phyloP scores from a whole-genome alignment of 805 yeast genomes.

The Saccharomycopsis oosterbeekiorum region DNA sequence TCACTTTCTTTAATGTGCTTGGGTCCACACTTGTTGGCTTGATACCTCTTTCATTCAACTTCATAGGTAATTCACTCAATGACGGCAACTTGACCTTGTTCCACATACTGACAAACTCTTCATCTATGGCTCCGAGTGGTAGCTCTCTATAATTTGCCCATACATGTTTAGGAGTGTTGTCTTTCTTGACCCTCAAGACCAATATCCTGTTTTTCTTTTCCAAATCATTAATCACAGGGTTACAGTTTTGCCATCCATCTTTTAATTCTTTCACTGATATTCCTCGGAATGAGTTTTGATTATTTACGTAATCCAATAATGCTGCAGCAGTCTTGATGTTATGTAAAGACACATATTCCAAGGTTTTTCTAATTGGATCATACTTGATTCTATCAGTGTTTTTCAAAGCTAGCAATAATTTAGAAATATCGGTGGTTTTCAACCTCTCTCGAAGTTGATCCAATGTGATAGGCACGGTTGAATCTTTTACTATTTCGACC shows the following conservation, averaged over 20 bases:
- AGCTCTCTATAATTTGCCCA: constrained; percentile 76
- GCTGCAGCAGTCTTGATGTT: constrained; percentile 78
- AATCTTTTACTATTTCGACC: constrained; percentile 72
- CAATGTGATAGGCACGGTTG: constrained; percentile 60
- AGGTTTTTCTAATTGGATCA: constrained; percentile 49
- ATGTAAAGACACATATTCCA: constrained; percentile 82
- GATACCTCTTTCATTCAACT: constrained; percentile 71
- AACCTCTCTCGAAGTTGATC: constrained; percentile 59
- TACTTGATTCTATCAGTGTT: constrained; percentile 71
- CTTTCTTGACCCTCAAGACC: constrained; percentile 86
- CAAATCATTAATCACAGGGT: constrained; percentile 64
- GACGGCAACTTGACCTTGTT: constrained; percentile 67
- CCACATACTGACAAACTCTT: constrained; percentile 81
- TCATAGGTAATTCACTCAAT: constrained; percentile 68
- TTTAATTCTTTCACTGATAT: constrained; percentile 67
- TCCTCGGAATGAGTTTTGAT: constrained; percentile 83
- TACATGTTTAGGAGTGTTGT: constrained; percentile 80
- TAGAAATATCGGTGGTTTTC: constrained; percentile 42
- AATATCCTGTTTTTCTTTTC: constrained; percentile 71
- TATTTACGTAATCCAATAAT: constrained; percentile 58
- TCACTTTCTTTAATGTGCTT: constrained; percentile 67
- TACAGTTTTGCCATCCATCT: constrained; percentile 93
- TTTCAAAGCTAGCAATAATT: constrained; percentile 59
- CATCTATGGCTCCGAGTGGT: constrained; percentile 50
- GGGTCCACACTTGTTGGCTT: constrained; percentile 98